Evolutionary conservation across 768 basidiomycete genomes (phyloP).

Genomic region (Auriculariales sp.): DNA sequence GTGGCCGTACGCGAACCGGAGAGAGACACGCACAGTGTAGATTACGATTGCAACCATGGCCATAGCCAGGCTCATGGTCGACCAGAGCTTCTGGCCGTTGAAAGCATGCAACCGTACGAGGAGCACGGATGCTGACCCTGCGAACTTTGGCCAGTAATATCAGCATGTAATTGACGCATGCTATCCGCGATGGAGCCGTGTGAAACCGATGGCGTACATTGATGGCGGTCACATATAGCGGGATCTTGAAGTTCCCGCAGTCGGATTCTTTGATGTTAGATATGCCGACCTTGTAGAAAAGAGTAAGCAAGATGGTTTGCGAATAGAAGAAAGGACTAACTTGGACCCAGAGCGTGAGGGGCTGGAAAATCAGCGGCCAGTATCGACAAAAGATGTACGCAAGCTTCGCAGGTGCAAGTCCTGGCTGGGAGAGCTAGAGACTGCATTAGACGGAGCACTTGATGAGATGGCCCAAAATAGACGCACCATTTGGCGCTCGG

Average conservation of each 20-base stretch:
- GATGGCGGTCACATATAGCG: background rate
- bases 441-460: too few species aligned
- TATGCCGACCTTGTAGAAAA: too few species aligned
- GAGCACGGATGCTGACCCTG: background rate
- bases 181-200: background rate
- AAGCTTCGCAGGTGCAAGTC: background rate
- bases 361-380: background rate
- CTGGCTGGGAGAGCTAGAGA: background rate
- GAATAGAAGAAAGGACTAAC: background rate
- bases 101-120: background rate
- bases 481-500: too few species aligned
- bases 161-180: too few species aligned
- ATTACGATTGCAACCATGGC: background rate
- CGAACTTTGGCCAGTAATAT: too few species aligned
- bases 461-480: too few species aligned
- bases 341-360: background rate
- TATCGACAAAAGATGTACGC: background rate
- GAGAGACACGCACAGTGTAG: background rate
- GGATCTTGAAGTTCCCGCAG: background rate
- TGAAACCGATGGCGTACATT: background rate
- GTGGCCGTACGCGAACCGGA: too few species aligned
- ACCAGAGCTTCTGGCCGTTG: background rate
- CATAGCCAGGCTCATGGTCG: background rate
- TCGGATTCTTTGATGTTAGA: background rate
- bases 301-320: too few species aligned